Evolutionary conservation across 352 stramenopile species (phyloP), one percentile per base, ranked within the genome.

Genomic region (Globisporangium radiosum): DNA sequence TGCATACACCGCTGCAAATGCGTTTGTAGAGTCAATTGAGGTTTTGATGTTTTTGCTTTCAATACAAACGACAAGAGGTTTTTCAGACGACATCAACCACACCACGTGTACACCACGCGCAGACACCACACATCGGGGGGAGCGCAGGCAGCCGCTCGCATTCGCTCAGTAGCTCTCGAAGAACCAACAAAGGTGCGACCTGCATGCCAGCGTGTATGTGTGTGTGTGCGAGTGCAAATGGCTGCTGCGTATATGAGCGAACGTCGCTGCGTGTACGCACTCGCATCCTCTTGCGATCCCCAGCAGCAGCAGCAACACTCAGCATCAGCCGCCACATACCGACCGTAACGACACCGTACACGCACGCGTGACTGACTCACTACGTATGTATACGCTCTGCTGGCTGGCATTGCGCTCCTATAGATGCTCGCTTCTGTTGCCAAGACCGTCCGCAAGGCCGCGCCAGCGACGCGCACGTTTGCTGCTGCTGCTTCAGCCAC

Each of bases 351-450:
- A 19, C 17, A 19, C 17, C 17, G 17, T 19, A 19, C 17, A 19
- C 17, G 17, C 17, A 19, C 17, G 17, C 17, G 17, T 19, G 17
- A 19, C 17, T 19, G 17, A 19, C 17, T 19, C 17, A 19, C 17
- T 19, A 19, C 17, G 17, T 19, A 19, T 19, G 17, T 19, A 11
- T 38, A 1, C 42, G 5, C 42, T 8, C 7, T 45, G 42, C 14
- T 15, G 36, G 25, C 36, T 39, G 37, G 17, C 17, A 10, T 19
- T 56, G 4, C 38, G 25, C 36, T 15, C 11, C 9, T 49, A 60
- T 42, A 76, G 60, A 90, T 90, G 80, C 70, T 90, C 70, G 77
- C 80, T 66, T 85, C 77, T 65, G 80, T 79, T 68, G 75, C 87
- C 51, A 90, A 90, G 76, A 87, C 75, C 65, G 74, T 64, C 53